Base-by-base conservation (phyloP, 257 asterid genomes). In the Solanum gracilifrons region DNA sequence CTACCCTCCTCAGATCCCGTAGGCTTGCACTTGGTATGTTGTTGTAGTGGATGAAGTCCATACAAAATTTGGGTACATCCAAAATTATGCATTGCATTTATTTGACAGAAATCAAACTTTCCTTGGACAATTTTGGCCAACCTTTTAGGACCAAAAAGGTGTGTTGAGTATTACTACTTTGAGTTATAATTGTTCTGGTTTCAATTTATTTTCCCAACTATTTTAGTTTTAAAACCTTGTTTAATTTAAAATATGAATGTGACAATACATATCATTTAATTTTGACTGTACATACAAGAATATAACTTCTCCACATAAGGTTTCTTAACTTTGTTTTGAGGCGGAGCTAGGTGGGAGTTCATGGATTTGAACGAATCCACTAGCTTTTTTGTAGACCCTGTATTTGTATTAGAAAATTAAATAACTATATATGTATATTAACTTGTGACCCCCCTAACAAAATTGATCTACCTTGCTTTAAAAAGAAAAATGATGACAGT, bases 341-440 rank as follows among this genome's bases (percentile, higher is more conserved):
- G 10, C 0, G 4, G 64, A 55, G 4, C n/a, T 55, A 55, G 10
- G n/a, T 55, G 62, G 10, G 62, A 43, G 62, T 55, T 55, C 4
- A 55, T 18, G 62, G n/a, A 18, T 55, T 18, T 6, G 9, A 7
- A 6, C 2, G n/a, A 18, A 55, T 0, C 0, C 62, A 18, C 1
- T 51, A 55, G 0, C 9, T 20, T 18, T 55, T 55, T 55, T 18
- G 10, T 55, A 18, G n/a, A 55, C 0, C 0, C 0, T 55, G 10
- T 18, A 55, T 55, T 55, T 55, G n/a, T 55, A 55, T 7, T 18
- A 55, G 11, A 55, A 55, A 18, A 55, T 18, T 3, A 6, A 55
- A 55, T 55, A 55, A 18, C 1, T 18, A 55, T 51, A 18, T 51
- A 55, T 55, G 10, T 55, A 55, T 18, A 55, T 18, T 55, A 7